phyloP scores from a whole-genome alignment of 306 rosid species.

The Crotalaria pallida region DNA sequence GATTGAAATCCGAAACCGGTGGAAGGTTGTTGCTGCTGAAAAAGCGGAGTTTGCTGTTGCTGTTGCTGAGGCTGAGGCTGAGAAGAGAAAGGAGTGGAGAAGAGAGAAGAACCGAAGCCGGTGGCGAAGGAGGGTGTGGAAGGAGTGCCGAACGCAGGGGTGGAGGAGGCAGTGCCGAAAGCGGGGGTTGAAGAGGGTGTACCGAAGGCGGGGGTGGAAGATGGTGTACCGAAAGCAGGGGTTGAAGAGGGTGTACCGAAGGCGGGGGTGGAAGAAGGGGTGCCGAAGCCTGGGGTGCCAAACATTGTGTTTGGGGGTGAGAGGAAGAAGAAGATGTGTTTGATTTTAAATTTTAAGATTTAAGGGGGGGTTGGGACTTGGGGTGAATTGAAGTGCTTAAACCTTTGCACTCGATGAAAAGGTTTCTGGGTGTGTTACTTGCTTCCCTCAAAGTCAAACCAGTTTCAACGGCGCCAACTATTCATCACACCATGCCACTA shows the following conservation, averaged over 20 bases:
- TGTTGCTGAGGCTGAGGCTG: slow-evolving; percentile 35
- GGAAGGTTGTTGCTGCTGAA: slow-evolving; percentile 35
- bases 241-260: slow-evolving; percentile 15
- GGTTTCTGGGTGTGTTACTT: no score
- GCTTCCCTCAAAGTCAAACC: no score
- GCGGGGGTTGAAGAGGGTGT: slow-evolving; percentile 36
- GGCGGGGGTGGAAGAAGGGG: slow-evolving; percentile 21
- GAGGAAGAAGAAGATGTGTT: neutral
- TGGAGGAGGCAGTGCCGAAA: slow-evolving; percentile 50
- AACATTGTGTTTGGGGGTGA: slow-evolving; percentile 27
- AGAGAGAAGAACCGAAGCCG: slow-evolving; percentile 54
- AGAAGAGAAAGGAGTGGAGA: slow-evolving; percentile 48
- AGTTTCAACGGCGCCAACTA: no score
- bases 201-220: slow-evolving; percentile 36
- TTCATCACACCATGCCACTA: no score
- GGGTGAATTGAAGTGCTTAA: no score
- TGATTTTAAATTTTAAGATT: neutral
- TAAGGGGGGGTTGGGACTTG: no score
- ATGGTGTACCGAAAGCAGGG: slow-evolving; percentile 37
- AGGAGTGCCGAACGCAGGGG: slow-evolving; percentile 48
- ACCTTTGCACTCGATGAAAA: no score
- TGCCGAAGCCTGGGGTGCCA: slow-evolving; percentile 45
- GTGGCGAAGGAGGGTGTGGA: slow-evolving; percentile 45
- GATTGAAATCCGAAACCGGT: slow-evolving; percentile 54
- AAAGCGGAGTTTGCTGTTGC: slow-evolving; percentile 25